Evolutionary conservation across 2,329 filamentous ascomycete species (phyloP), one percentile per base, ranked within the genome.

Genomic region (Aureobasidium lini): DNA sequence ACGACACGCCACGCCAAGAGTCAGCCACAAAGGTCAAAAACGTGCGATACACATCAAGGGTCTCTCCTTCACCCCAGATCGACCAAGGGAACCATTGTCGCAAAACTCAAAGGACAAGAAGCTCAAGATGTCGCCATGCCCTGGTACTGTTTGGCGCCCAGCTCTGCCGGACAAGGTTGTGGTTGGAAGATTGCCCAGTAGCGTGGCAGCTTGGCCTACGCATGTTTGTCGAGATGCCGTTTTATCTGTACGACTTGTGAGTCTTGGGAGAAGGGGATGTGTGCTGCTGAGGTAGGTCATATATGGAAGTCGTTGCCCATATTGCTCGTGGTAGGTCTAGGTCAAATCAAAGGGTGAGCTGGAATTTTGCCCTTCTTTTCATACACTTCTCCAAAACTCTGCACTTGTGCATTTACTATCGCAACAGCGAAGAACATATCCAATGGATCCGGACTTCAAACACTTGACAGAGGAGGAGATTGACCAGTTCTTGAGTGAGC

Each of bases 401-500:
- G 32, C 11, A 36, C 37, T 40, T 40, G 37, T 40, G 6, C 15
- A 15, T n/a, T 40, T 4, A 13, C 34, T 40, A 23, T 15, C 37
- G 15, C 37, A 40, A 6, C 10, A n/a, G 37, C 15, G 15, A 9
- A 15, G 10, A 2, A n/a, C 37, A 13, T 23, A 40, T 40, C 15
- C 10, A 40, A 60, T 60, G 59, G 52, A 53, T 13, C 23, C 59
- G 6, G 37, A 60, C 4, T 15, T 37, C 37, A 62, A 64, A 31
- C 57, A 49, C 48, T 70, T 79, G 47, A 73, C 68, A 77, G 6
- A 53, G 9, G 49, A 53, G 36, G 81, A 84, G 64, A 79, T 83
- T 48, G 68, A 76, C 6, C 66, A 72, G 4, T 84, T 84, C 57
- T 71, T 84, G 42, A 72, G 81, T 60, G 77, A 79, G 32, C 70